Percentiles rank a stretch among this genome's conserved stretches.
These are phyloP conservation scores for Coemansia javaensis DNA, from an alignment of 192 early-diverging fungal genomes.

Conservation along the genomic window DNA sequence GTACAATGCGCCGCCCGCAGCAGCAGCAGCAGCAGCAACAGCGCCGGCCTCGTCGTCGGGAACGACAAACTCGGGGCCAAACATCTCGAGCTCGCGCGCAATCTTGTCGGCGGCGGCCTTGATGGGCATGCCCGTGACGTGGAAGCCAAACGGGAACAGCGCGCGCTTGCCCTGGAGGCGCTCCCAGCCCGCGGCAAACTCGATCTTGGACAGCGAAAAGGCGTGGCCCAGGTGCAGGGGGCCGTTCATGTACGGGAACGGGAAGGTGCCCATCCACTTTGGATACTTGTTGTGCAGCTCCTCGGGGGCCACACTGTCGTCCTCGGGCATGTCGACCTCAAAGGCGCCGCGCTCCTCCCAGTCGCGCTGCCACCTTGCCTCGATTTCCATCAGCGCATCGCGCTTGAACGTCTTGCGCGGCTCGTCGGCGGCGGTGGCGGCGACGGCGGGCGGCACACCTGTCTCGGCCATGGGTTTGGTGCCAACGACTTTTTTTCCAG, in stretches of 20 bases:
- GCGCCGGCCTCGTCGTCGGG: conserved; percentile 29
- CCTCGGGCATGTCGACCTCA: conserved; percentile 79
- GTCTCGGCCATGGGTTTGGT: too few relatives aligned
- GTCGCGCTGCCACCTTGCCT: conserved; percentile 65
- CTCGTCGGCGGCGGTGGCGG: too few relatives aligned
- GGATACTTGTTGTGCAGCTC: conserved; percentile 61
- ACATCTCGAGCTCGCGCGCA: conserved; percentile 48
- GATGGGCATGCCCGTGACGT: conserved; percentile 99
- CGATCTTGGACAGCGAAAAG: conserved; percentile 94
- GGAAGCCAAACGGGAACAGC: conserved; percentile 96
- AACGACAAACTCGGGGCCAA: conserved; percentile 45
- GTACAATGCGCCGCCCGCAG: conserved; percentile 72
- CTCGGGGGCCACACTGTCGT: conserved; percentile 52
- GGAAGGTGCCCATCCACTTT: conserved; percentile 93
- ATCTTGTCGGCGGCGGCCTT: conserved; percentile 66
- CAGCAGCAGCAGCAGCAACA: too few relatives aligned
- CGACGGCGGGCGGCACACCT: too few relatives aligned
- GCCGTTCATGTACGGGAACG: conserved; percentile 97
- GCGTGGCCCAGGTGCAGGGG: conserved; percentile 91
- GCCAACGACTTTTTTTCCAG: too few relatives aligned
- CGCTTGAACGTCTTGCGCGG: conserved; percentile 76
- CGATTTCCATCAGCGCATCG: conserved; percentile 70
- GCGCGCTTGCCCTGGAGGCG: conserved; percentile 87
- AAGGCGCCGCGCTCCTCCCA: conserved; percentile 79
- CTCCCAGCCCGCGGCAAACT: conserved; percentile 93